Conservation (phyloP, 495 filamentous ascomycete genomes). For the Aspergillus biplanus region DNA sequence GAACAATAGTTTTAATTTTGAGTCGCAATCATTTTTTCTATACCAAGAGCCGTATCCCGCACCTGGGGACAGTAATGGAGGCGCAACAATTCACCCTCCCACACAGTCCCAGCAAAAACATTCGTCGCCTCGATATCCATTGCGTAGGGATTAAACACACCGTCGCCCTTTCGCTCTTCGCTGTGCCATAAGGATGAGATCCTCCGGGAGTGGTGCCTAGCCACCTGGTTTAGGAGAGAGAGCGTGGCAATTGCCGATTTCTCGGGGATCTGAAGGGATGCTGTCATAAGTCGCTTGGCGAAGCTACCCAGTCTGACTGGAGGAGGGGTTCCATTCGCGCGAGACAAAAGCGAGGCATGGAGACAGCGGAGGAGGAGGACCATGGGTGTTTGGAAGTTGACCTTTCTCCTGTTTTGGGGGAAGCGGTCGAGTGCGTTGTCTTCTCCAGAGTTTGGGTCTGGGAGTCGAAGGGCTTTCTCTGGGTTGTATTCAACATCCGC, state of each 20-base stretch:
- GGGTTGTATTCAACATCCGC: constrained; percentile 82
- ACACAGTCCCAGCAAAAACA: constrained; percentile 86
- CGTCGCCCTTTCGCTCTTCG: constrained; percentile 88
- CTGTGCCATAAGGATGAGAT: constrained; percentile 77
- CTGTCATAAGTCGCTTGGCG: constrained; percentile 84
- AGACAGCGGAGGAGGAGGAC: constrained; percentile 88
- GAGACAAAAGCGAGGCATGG: constrained; percentile 65
- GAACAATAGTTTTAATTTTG: constrained; percentile 32
- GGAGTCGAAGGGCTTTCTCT: constrained; percentile 76
- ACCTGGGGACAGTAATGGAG: constrained; percentile 88
- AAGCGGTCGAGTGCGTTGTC: constrained; percentile 18
- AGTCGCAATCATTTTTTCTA: constrained; percentile 65
- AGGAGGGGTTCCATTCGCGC: constrained; percentile 59
- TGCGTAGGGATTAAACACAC: constrained; percentile 60
- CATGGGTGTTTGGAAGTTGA: constrained; percentile 91
- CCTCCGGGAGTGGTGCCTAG: constrained; percentile 70
- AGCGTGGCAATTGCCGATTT: constrained; percentile 80
- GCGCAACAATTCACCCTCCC: constrained; percentile 88
- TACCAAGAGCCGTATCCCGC: constrained; percentile 67
- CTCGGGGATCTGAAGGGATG: constrained; percentile 83
- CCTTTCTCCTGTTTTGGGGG: constrained; percentile 54
- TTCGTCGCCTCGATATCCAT: constrained; percentile 76
- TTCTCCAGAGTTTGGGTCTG: constrained; percentile 64
- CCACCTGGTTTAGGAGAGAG: constrained; percentile 72
- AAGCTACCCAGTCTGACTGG: constrained; percentile 86